Percentiles rank a stretch among this genome's conserved stretches.
These are phyloP conservation scores for Cyanodermella asteris DNA, from an alignment of 2,329 filamentous ascomycete genomes.

Conservation along the genomic window DNA sequence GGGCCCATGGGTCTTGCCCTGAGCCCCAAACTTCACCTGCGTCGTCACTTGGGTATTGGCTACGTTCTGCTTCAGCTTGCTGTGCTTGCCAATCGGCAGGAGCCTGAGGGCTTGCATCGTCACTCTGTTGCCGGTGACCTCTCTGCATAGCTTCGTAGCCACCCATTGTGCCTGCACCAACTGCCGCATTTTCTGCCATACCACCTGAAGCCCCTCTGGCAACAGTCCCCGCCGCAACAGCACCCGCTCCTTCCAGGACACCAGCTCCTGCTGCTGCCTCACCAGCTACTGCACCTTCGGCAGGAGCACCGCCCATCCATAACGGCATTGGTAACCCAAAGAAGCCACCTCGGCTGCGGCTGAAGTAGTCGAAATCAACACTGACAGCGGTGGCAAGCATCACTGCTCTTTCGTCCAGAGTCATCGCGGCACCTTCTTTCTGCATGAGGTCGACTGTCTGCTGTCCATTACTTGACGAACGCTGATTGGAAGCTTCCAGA, in stretches of 20 bases:
- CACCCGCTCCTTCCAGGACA: conserved; percentile 17
- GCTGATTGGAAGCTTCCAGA: conserved; percentile 15
- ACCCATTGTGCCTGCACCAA: conserved; percentile 36
- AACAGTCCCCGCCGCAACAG: conserved; percentile 10
- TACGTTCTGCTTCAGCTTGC: conserved; percentile 10
- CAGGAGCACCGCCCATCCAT: conserved; percentile 21
- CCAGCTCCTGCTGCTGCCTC: conserved; percentile 15
- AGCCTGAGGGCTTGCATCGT: conserved; percentile 5
- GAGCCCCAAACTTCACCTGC: conserved; percentile 15
- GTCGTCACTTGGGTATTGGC: conserved; percentile 10
- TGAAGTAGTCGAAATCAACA: conserved; percentile 48
- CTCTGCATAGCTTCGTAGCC: conserved; percentile 42
- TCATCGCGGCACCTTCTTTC: conserved; percentile 33
- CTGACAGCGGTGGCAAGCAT: conserved; percentile 45
- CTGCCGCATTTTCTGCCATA: conserved; percentile 14
- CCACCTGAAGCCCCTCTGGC: conserved; percentile 16
- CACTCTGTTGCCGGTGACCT: conserved; percentile 11
- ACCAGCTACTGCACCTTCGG: conserved; percentile 18
- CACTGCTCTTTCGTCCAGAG: conserved; percentile 40
- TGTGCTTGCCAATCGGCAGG: conserved; percentile 7
- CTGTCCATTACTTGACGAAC: conserved; percentile 4
- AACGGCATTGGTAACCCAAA: too few relatives aligned
- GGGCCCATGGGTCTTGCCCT: too few relatives aligned
- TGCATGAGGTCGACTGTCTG: too few relatives aligned
- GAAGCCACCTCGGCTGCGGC: conserved; percentile 31